A percentile compares a stretch with the other conserved stretches of the same genome.
Conservation (phyloP, 495 filamentous ascomycete species). For the Talaromyces stipitatus region DNA sequence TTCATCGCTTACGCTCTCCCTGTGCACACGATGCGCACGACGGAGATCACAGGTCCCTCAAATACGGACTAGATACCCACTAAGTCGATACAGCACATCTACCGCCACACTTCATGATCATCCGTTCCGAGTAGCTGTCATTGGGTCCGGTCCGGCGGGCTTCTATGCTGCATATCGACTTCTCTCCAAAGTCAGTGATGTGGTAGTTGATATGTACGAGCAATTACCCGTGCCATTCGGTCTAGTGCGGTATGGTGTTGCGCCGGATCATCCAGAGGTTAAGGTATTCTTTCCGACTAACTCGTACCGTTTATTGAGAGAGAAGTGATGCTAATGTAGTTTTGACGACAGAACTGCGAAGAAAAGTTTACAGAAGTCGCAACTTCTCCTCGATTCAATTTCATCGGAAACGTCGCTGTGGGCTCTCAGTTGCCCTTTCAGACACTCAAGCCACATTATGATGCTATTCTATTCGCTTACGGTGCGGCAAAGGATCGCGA, state of each 20-base stretch:
- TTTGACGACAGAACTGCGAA: constrained; percentile 67
- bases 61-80: not conserved
- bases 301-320: not conserved
- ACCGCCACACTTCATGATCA: constrained; percentile 11
- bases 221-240: constrained; percentile 87
- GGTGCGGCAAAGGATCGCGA: constrained; percentile 77
- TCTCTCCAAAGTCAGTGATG: constrained; percentile 61
- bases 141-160: constrained; percentile 92
- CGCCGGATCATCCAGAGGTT: constrained; percentile 95
- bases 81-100: not conserved
- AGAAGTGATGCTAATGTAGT: not conserved
- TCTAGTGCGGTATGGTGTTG: constrained; percentile 86
- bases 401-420: constrained; percentile 81
- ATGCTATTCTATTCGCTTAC: constrained; percentile 89
- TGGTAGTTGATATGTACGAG: constrained; percentile 93
- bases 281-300: constrained; percentile 53
- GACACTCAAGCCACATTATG: constrained; percentile 71
- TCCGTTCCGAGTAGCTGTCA: constrained; percentile 72
- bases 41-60: not conserved
- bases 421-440: constrained; percentile 65
- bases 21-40: not conserved
- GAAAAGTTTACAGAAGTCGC: constrained; percentile 89
- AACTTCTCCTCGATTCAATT: constrained; percentile 71
- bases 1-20: not conserved
- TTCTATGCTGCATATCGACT: constrained; percentile 89